A percentile compares a stretch with the other conserved stretches of the same genome.
These are phyloP conservation scores for Lecanicillium sp. DNA, from an alignment of 2,329 filamentous ascomycete species.

Conservation along the genomic window DNA sequence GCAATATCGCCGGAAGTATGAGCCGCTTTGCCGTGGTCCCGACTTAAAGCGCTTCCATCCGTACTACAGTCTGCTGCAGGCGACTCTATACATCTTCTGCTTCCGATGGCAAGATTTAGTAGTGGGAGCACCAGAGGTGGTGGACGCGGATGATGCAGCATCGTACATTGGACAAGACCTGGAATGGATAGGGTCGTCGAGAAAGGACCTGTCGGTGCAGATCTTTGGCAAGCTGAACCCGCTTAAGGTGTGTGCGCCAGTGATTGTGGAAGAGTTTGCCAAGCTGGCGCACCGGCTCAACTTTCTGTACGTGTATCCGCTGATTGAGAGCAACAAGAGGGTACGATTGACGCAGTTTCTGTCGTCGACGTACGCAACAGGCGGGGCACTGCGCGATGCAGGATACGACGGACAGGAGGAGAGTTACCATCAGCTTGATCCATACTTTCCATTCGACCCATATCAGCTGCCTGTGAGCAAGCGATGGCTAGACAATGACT, in stretches of 20 bases:
- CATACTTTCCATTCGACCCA: constrained; percentile 96
- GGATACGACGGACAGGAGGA: constrained; percentile 52
- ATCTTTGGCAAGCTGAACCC: constrained; percentile 89
- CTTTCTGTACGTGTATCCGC: constrained; percentile 81
- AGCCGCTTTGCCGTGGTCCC: constrained; percentile 69
- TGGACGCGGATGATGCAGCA: constrained; percentile 53
- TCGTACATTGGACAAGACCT: constrained; percentile 63
- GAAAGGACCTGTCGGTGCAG: constrained; percentile 64
- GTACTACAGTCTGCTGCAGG: constrained; percentile 85
- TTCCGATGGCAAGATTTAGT: constrained; percentile 94
- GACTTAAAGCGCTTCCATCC: constrained; percentile 76
- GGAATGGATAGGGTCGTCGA: constrained; percentile 66
- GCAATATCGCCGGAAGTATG: constrained; percentile 62
- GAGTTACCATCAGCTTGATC: constrained; percentile 75
- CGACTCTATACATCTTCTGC: constrained; percentile 89
- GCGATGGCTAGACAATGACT: constrained; percentile 79
- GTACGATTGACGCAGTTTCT: constrained; percentile 68
- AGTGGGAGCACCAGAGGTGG: constrained; percentile 47
- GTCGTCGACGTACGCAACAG: constrained; percentile 45
- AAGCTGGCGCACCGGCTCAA: constrained; percentile 76
- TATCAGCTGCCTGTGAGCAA: constrained; percentile 85
- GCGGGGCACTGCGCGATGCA: constrained; percentile 44
- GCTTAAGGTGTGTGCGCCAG: constrained; percentile 85
- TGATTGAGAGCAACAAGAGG: constrained; percentile 88
- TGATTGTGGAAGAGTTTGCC: constrained; percentile 87